phyloP scores from a whole-genome alignment of 108 stramenopile genomes.

The Nannochloropsis gaditana region DNA sequence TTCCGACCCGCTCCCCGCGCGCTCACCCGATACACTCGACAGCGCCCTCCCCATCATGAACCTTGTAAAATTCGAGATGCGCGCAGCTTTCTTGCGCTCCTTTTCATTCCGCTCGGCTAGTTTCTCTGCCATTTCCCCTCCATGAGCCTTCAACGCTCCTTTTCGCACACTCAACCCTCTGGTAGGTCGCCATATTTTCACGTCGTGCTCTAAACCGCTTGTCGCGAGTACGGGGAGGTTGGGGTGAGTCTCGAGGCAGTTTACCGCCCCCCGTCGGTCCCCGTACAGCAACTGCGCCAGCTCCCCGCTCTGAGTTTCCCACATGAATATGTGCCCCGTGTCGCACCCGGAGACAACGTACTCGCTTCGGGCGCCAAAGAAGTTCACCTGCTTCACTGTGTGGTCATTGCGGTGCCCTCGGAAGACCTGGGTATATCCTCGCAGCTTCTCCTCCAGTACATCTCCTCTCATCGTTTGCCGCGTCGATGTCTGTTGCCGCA shows the following conservation, averaged over 20 bases:
- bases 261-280: slow-evolving; percentile 39
- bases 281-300: slow-evolving; percentile 22
- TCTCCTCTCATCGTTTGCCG: neutral
- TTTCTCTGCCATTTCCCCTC: neutral
- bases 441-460: neutral
- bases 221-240: slow-evolving; percentile 37
- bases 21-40: neutral
- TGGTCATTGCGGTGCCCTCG: slow-evolving; percentile 36
- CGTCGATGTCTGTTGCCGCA: neutral
- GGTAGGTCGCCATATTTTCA: neutral
- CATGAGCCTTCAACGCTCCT: neutral
- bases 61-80: neutral
- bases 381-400: slow-evolving; percentile 42
- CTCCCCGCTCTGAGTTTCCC: slow-evolving; percentile 23
- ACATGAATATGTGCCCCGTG: slow-evolving; percentile 43
- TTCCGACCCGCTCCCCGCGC: neutral
- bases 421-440: slow-evolving; percentile 11
- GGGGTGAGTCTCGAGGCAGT: slow-evolving; percentile 47
- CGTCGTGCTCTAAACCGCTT: slow-evolving; percentile 23
- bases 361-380: slow-evolving; percentile 38
- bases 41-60: neutral
- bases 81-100: neutral
- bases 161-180: neutral
- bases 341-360: slow-evolving; percentile 40
- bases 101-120: slow-evolving; percentile 8